Evolutionary conservation across 768 basidiomycete genomes (phyloP).

Genomic region (Dentipellis sp.): DNA sequence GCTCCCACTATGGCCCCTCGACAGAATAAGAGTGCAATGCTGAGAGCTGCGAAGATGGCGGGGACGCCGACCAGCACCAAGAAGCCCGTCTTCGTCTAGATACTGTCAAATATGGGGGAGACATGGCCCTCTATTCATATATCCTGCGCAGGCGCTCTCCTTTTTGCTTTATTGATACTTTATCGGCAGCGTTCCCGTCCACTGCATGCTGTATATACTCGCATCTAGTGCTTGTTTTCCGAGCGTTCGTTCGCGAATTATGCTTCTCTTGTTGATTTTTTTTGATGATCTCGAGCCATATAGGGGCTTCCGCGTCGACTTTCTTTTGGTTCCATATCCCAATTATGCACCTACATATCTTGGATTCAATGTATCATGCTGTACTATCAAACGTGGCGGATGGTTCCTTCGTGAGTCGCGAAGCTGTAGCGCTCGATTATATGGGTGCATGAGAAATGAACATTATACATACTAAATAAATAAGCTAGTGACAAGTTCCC

Average conservation of each 20-base stretch:
- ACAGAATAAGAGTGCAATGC: conserved; percentile 63
- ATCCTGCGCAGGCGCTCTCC: neutral
- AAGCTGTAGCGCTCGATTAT: no score
- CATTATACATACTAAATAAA: no score
- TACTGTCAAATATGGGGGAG: neutral
- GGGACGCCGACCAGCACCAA: neutral
- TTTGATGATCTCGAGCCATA: neutral
- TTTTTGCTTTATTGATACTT: neutral
- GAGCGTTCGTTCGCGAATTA: neutral
- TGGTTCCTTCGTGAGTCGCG: no score
- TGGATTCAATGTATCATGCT: neutral
- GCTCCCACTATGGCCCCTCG: conserved; percentile 59
- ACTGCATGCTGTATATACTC: neutral
- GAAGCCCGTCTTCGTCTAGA: neutral
- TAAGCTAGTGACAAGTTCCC: no score
- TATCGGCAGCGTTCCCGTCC: neutral
- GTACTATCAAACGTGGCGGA: neutral
- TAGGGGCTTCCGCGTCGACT: neutral
- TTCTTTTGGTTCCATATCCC: neutral
- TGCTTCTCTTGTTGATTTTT: neutral
- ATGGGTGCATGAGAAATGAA: no score
- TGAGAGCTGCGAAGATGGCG: conserved; percentile 57
- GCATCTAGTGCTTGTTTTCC: no score
- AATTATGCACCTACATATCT: neutral
- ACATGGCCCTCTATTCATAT: neutral